These are phyloP conservation scores for Pythium phragmiticola DNA, from an alignment of 352 stramenopile genomes.

Conservation along the genomic window DNA sequence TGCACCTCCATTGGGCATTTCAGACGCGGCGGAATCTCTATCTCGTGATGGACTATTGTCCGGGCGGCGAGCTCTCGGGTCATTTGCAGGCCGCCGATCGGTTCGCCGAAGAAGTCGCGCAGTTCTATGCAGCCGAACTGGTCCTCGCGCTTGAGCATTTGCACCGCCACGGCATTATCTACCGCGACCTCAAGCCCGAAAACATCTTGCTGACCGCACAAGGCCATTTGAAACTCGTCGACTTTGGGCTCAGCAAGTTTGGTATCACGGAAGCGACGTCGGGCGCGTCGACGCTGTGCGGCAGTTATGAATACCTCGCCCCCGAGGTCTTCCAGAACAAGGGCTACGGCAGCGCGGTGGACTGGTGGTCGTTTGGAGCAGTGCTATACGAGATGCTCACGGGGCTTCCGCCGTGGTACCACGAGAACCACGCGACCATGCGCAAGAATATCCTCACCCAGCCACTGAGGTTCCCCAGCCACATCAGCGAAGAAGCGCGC, in stretches of 20 bases:
- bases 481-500: constrained; percentile 46
- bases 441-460: constrained; percentile 46
- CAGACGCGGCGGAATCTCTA: constrained; percentile 62
- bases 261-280: constrained; percentile 64
- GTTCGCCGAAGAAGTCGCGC: constrained; percentile 54
- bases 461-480: constrained; percentile 54
- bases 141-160: constrained; percentile 77
- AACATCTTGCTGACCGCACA: constrained; percentile 89
- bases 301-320: constrained; percentile 81
- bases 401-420: constrained; percentile 77
- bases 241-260: constrained; percentile 86
- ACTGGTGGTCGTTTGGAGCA: constrained; percentile 80
- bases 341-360: constrained; percentile 73
- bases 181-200: constrained; percentile 93
- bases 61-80: constrained; percentile 62
- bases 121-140: constrained; percentile 75
- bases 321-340: constrained; percentile 63
- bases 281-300: constrained; percentile 65
- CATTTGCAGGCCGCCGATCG: constrained; percentile 46
- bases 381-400: constrained; percentile 82
- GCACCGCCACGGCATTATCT: constrained; percentile 88
- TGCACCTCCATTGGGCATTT: constrained; percentile 81
- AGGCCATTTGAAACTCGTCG: constrained; percentile 76
- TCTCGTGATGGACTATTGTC: constrained; percentile 84
- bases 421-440: constrained; percentile 52